Base-by-base conservation (phyloP, 1,284 basidiomycete species). In the Entoloma clypeatum region DNA sequence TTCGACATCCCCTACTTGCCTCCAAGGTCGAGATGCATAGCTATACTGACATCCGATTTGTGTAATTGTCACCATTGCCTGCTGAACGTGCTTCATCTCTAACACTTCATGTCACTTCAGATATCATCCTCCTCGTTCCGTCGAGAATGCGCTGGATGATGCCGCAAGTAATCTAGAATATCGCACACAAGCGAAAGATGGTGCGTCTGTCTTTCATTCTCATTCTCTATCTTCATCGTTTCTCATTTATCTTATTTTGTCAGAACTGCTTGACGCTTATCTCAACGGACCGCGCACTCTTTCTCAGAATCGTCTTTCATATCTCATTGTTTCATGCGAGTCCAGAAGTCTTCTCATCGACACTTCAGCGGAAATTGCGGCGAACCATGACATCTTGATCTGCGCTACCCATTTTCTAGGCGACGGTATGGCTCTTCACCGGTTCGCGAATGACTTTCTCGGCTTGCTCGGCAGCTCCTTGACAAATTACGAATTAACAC, bases 351-450 rank as follows among this genome's bases (percentile, higher is more conserved):
- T 38, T 19, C 18, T 36, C 11, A 23, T 41, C 17, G 11, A n/a
- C n/a, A 19, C 36, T 19, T 8, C 22, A 22, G 25, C n/a, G 17
- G 18, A 17, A 9, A 36, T 26, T 5, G 42, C 14, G 29, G 19
- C 31, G 1, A 59, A 72, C 27, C 78, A 67, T 52, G 74, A 86
- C 54, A 57, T 83, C 36, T 60, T 85, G 36, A 71, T 89, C 22
- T 79, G 79, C 52, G 79, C 82, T 3, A 74, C 81, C 7, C 86
- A 88, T 53, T 88, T 79, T 58, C 58, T 88, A 27, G 85, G 84
- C 7, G 86, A 90, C 55, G 85, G 84, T 18, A 86, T 86, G 77
- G 84, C 86, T 2, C 68, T 89, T 11, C 86, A 90, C 59, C 67
- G 71, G 43, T 81, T 81, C 46, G 80, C 81, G 8, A 83, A 86